phyloP scores from a whole-genome alignment of 257 asterid genomes.

The Thymus quinquecostatus region DNA sequence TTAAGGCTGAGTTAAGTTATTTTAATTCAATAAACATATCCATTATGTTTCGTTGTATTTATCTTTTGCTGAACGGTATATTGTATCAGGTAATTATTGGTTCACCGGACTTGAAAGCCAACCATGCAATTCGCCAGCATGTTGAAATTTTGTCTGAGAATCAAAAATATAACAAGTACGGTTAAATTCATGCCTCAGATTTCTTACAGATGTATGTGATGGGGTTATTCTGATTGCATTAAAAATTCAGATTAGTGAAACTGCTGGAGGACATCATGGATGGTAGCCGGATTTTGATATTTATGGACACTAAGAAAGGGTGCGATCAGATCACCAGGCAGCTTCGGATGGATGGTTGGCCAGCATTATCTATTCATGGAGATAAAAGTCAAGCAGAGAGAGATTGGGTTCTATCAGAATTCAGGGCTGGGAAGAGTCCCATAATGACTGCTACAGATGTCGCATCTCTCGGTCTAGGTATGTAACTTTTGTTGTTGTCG shows the following conservation, averaged over 20 bases:
- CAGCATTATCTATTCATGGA: conserved; percentile 97
- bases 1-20: neutral
- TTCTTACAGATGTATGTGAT: conserved; percentile 22
- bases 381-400: conserved; percentile 99
- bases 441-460: conserved; percentile 99
- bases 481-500: conserved; percentile 34
- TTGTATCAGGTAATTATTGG: conserved; percentile 76
- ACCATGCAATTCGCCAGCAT: conserved; percentile 90
- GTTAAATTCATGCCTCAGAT: conserved; percentile 4
- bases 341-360: conserved; percentile 99
- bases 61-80: conserved; percentile 14
- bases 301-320: conserved; percentile 97
- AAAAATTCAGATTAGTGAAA: conserved; percentile 72
- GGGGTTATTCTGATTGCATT: conserved; percentile 22
- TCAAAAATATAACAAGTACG: conserved; percentile 90
- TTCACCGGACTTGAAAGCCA: conserved; percentile 91
- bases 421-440: conserved; percentile 96
- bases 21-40: neutral
- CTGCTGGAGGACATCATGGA: conserved; percentile 98
- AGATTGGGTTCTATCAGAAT: conserved; percentile 99
- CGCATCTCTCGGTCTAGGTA: conserved; percentile 99
- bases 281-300: conserved; percentile 94
- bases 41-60: conserved; percentile 2
- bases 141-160: conserved; percentile 89
- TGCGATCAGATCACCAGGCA: conserved; percentile 97